phyloP scores from a whole-genome alignment of 805 yeast species.

The Grigorovia jiainica region DNA sequence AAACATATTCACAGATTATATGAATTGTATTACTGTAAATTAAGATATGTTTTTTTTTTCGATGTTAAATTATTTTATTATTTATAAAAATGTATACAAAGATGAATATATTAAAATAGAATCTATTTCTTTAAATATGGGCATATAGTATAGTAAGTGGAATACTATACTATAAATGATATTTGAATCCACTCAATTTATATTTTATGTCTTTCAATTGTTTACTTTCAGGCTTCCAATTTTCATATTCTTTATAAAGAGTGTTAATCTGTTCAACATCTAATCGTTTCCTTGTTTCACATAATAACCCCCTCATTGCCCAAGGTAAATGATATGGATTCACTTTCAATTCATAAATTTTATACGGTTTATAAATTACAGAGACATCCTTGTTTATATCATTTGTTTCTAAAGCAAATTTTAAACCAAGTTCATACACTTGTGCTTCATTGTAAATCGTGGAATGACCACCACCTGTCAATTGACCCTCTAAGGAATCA shows the following conservation, averaged over 20 bases:
- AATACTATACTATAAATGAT: slow-evolving; percentile 7
- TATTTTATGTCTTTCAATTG: slow-evolving; percentile 76
- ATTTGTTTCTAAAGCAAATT: slow-evolving; percentile 66
- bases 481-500: slow-evolving; percentile 69
- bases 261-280: slow-evolving; percentile 50
- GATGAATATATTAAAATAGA: no score
- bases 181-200: slow-evolving; percentile 48
- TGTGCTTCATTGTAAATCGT: slow-evolving; percentile 74
- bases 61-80: neutral
- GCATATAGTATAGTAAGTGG: neutral
- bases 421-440: slow-evolving; percentile 74
- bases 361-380: slow-evolving; percentile 36
- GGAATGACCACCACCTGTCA: slow-evolving; percentile 95
- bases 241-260: slow-evolving; percentile 62
- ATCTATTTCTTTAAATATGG: no score
- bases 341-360: slow-evolving; percentile 53
- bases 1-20: neutral
- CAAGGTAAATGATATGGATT: slow-evolving; percentile 89
- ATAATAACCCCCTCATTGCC: slow-evolving; percentile 78
- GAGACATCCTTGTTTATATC: slow-evolving; percentile 39
- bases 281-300: slow-evolving; percentile 46
- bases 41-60: neutral
- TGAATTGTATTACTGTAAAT: neutral
- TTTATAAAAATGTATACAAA: no score
- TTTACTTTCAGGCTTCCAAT: slow-evolving; percentile 83